Evolutionary conservation across 1,284 basidiomycete species (phyloP).

Genomic region (Afroboletus lepidellus): DNA sequence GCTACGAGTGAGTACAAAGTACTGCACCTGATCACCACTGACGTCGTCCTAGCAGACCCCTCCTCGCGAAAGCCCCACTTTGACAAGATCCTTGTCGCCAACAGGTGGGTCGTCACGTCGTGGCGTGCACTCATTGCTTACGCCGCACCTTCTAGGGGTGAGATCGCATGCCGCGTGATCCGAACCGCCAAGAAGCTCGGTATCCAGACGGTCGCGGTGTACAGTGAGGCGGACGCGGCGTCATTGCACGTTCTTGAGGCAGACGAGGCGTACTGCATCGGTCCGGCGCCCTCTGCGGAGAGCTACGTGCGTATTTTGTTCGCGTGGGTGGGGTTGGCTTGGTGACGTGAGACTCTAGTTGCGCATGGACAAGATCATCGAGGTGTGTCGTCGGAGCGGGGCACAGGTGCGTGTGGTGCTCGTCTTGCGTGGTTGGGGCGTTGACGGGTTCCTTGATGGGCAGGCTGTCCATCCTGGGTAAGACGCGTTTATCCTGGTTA

Average conservation of each 20-base stretch:
- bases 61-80: slow-evolving; percentile 52
- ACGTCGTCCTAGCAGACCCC: slow-evolving; percentile 5
- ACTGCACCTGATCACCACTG: background rate
- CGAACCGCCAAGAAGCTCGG: slow-evolving; percentile 86
- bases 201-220: slow-evolving; percentile 88
- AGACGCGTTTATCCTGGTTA: background rate
- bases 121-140: background rate
- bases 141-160: slow-evolving; percentile 56
- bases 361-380: slow-evolving; percentile 85
- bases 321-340: background rate
- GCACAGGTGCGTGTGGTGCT: slow-evolving; percentile 63
- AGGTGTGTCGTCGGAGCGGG: slow-evolving; percentile 74
- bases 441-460: slow-evolving; percentile 6
- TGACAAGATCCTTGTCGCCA: slow-evolving; percentile 85
- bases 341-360: slow-evolving; percentile 48
- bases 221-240: slow-evolving; percentile 79
- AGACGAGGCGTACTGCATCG: slow-evolving; percentile 95
- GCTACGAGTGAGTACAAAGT: slow-evolving; percentile 14
- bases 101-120: slow-evolving; percentile 51
- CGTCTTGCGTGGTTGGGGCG: background rate
- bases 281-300: slow-evolving; percentile 83
- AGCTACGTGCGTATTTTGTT: slow-evolving; percentile 69
- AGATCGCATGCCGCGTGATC: slow-evolving; percentile 93
- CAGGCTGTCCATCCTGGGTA: slow-evolving; percentile 84
- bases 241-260: slow-evolving; percentile 82